Percentiles rank a stretch among this genome's conserved stretches.
Evolutionary conservation across 2,329 filamentous ascomycete species (phyloP).

Genomic region (Aspergillus carbonarius): DNA sequence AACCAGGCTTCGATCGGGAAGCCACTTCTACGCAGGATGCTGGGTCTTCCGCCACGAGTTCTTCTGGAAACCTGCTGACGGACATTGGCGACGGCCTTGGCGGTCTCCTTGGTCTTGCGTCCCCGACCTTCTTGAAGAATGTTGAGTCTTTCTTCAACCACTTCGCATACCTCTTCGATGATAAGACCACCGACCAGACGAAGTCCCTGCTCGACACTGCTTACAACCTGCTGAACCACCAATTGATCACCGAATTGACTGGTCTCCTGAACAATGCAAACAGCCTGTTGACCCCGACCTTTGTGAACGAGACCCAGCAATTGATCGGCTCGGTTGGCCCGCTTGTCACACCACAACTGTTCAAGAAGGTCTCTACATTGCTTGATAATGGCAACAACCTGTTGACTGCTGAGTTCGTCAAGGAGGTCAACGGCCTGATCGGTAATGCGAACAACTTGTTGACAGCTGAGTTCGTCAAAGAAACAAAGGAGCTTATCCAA

Average conservation of each 20-base stretch:
- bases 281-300: constrained; percentile 17
- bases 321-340: constrained; percentile 20
- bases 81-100: constrained; percentile 36
- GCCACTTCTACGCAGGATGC: not conserved
- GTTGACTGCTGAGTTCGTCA: constrained; percentile 24
- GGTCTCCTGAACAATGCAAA: constrained; percentile 20
- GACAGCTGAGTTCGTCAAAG: constrained; percentile 26
- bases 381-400: constrained; percentile 22
- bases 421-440: constrained; percentile 32
- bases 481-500: constrained; percentile 26
- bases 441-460: constrained; percentile 30
- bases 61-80: constrained; percentile 15
- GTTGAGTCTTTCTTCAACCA: constrained; percentile 37
- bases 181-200: constrained; percentile 31
- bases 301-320: constrained; percentile 26
- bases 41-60: not conserved
- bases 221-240: constrained; percentile 23
- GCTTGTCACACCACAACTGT: constrained; percentile 17
- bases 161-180: constrained; percentile 33
- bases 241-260: constrained; percentile 26
- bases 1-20: not conserved
- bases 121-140: constrained; percentile 30
- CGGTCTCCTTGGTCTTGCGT: constrained; percentile 27
- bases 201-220: constrained; percentile 29
- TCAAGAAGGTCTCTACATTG: constrained; percentile 17